Evolutionary conservation across 805 yeast species (phyloP).

Genomic region (Cyberlindnera lachancei): DNA sequence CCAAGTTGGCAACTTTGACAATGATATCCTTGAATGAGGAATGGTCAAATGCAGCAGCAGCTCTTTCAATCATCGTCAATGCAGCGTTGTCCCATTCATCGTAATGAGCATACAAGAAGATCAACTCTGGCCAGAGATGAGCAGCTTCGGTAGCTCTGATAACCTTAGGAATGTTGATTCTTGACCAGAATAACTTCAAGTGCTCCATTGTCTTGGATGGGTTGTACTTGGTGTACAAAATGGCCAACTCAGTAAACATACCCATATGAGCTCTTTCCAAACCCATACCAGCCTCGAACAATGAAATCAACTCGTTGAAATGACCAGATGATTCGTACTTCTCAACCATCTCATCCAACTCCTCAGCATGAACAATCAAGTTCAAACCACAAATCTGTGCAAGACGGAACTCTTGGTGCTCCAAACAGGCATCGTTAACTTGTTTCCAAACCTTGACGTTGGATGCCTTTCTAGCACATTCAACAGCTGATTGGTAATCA

Average conservation of each 20-base stretch:
- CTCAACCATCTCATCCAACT: constrained; percentile 78
- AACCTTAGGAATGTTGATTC: constrained; percentile 96
- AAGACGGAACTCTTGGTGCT: constrained; percentile 86
- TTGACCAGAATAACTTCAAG: constrained; percentile 94
- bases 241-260: constrained; percentile 95
- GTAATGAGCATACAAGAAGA: constrained; percentile 94
- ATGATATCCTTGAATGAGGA: constrained; percentile 88
- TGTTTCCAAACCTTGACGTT: constrained; percentile 94
- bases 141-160: constrained; percentile 89
- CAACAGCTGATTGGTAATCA: constrained; percentile 95
- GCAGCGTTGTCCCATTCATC: constrained; percentile 99
- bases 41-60: constrained; percentile 91
- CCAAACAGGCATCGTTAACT: constrained; percentile 94
- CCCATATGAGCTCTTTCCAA: constrained; percentile 99
- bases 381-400: constrained; percentile 99
- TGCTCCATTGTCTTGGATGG: constrained; percentile 94
- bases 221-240: constrained; percentile 81
- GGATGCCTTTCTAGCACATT: constrained; percentile 97
- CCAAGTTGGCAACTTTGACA: constrained; percentile 92
- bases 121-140: constrained; percentile 93
- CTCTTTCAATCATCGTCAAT: constrained; percentile 89
- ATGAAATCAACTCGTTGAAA: constrained; percentile 82
- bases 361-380: constrained; percentile 95
- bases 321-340: constrained; percentile 88
- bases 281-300: constrained; percentile 93